Base-by-base conservation (phyloP, 2,329 filamentous ascomycete genomes). In the Fusarium sp. region DNA sequence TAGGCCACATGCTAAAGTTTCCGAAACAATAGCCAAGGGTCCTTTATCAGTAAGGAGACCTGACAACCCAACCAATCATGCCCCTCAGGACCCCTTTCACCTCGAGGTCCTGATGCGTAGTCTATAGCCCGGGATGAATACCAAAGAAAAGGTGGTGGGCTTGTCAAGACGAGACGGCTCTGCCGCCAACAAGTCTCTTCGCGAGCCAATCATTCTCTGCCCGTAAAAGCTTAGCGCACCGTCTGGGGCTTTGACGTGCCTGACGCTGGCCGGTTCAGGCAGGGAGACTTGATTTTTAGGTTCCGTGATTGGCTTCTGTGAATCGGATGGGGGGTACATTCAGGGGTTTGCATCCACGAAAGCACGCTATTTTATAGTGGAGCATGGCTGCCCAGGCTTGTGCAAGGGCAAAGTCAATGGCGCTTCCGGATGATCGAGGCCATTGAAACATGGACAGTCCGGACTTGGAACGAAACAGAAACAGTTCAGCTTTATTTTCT, bases 201-300 rank as follows among this genome's bases (percentile, higher is more conserved):
- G 36, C 36, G 33, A 46, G 14, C 63, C 67, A 70, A 70, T 70
- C 59, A 54, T 22, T 42, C 14, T 13, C 19, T 4, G 19, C 19
- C 42, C 64, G 42, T 28, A 42, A 58, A 67, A 63, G 62, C 55
- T 66, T 66, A 66, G 63, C 62, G 62, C 24, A 49, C 47, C 38
- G 24, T 42, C 14, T 39, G 24, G 24, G 31, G 46, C 58, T 56
- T 50, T 64, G 60, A 65, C 63, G 64, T 63, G 42, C 62, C 52
- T 68, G 39, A 14, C 28, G 13, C 31, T 54, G 64, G 56, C 63
- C 55, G 52, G 40, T 60, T 65, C 61, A 65, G 61, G 62, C 47
- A 65, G 61, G 61, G 62, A 65, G 61, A 65, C 9, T 21, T 28
- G 38, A 13, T 2, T 5, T n/a, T 42, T 14, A n/a, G 14, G 19